Conservation (phyloP, 1,284 basidiomycete genomes). For the Boletus semigastroideus region DNA sequence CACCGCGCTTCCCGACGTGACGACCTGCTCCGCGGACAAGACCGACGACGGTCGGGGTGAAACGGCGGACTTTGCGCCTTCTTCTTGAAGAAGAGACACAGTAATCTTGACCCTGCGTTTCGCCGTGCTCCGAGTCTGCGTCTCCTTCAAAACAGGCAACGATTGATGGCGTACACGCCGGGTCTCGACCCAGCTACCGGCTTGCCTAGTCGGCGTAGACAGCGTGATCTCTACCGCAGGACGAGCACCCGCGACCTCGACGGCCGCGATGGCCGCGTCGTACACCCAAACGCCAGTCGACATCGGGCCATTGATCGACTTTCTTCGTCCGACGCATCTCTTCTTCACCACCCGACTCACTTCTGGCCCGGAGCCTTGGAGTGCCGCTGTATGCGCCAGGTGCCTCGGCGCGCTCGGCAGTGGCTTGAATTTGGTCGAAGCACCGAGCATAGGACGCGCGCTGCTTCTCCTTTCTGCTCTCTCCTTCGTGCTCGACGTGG, state of each 20-base stretch:
- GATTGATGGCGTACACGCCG: conserved; percentile 29
- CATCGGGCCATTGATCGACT: conserved; percentile 41
- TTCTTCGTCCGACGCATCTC: conserved; percentile 53
- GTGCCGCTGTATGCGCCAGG: not conserved
- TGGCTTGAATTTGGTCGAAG: conserved; percentile 11
- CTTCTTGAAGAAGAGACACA: conserved; percentile 12
- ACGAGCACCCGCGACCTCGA: conserved; percentile 32
- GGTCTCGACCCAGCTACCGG: not conserved
- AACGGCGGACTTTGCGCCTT: not conserved
- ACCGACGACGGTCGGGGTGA: not conserved
- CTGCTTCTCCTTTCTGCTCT: conserved; percentile 30
- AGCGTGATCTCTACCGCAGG: conserved; percentile 26
- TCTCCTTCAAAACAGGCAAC: conserved; percentile 19
- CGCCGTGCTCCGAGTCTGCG: conserved; percentile 2
- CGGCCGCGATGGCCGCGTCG: conserved; percentile 44
- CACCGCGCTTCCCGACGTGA: not conserved
- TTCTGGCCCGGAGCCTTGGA: conserved; percentile 18
- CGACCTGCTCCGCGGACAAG: not conserved
- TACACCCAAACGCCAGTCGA: conserved; percentile 48
- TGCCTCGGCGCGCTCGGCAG: conserved; percentile 4
- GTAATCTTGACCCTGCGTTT: conserved; percentile 20
- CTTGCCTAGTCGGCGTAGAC: conserved; percentile 3
- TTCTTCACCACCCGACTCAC: conserved; percentile 49
- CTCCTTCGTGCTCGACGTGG: conserved; percentile 16
- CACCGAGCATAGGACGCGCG: conserved; percentile 28